A percentile compares a stretch with the other conserved stretches of the same genome.
phyloP scores from a whole-genome alignment of 2,329 filamentous ascomycete genomes.

The Penicillium sp. region DNA sequence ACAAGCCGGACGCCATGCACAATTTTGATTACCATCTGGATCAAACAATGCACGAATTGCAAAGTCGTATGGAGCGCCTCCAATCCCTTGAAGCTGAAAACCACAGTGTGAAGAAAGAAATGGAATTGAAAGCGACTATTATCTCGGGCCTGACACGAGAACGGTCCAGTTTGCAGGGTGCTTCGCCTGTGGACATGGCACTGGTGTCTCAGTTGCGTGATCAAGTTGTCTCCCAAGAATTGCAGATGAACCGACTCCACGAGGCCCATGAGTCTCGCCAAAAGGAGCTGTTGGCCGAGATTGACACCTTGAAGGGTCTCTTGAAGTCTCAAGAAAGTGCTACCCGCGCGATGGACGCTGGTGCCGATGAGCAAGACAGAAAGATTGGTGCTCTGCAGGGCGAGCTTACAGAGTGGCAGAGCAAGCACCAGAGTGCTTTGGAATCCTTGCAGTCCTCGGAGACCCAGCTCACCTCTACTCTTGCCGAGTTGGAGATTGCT shows the following conservation, averaged over 20 bases:
- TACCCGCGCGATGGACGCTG: constrained; percentile 35
- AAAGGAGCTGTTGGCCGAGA: constrained; percentile 68
- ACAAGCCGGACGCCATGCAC: constrained; percentile 78
- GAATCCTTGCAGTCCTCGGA: constrained; percentile 71
- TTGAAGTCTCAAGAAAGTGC: constrained; percentile 44
- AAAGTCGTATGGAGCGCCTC: constrained; percentile 81
- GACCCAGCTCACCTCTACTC: constrained; percentile 67
- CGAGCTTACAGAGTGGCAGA: constrained; percentile 73
- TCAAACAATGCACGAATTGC: constrained; percentile 87
- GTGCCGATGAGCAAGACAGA: constrained; percentile 50
- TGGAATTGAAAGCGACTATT: constrained; percentile 94
- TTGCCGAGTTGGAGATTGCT: constrained; percentile 70
- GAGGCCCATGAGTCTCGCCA: constrained; percentile 72
- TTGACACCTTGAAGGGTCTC: constrained; percentile 65
- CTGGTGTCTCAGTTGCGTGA: constrained; percentile 84
- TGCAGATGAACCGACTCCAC: constrained; percentile 71
- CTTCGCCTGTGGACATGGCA: constrained; percentile 83
- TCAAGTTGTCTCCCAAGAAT: constrained; percentile 83
- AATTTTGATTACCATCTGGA: constrained; percentile 91
- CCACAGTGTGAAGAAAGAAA: constrained; percentile 81
- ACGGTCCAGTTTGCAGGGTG: constrained; percentile 78
- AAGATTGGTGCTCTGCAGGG: constrained; percentile 66
- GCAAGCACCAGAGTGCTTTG: constrained; percentile 69
- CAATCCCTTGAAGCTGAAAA: constrained; percentile 86
- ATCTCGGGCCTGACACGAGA: constrained; percentile 93